A percentile compares a stretch with the other conserved stretches of the same genome.
Evolutionary conservation across 2,329 filamentous ascomycete species (phyloP).

Genomic region (Talaromyces sp.): DNA sequence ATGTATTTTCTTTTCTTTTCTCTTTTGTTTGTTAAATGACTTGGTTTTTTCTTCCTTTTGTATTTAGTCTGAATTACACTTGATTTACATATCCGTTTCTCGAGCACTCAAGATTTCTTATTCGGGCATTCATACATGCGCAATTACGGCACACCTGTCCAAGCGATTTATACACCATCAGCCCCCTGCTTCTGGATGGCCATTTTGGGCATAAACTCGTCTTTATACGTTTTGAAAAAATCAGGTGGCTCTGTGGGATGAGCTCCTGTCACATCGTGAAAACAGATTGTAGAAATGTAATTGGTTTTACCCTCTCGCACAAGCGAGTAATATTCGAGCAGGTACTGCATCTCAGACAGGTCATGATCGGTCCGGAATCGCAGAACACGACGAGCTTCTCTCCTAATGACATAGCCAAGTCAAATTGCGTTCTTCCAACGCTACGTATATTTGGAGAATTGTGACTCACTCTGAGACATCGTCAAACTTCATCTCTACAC

Average conservation of each 20-base stretch:
- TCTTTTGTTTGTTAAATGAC: neutral
- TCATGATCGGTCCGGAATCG: conserved; percentile 32
- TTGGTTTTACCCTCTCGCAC: conserved; percentile 52
- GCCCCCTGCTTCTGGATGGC: conserved; percentile 7
- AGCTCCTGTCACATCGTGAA: conserved; percentile 45
- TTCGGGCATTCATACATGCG: neutral
- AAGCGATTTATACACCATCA: conserved; percentile 2
- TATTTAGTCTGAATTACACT: neutral
- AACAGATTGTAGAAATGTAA: conserved; percentile 49
- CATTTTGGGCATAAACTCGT: conserved; percentile 27
- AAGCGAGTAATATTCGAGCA: conserved; percentile 50
- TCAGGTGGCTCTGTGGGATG: conserved; percentile 44
- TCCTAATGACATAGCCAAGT: conserved; percentile 11
- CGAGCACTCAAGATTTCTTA: neutral
- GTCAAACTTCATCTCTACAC: conserved; percentile 41
- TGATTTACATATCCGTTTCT: neutral
- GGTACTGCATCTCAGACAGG: conserved; percentile 41
- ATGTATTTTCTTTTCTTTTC: neutral
- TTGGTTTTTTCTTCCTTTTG: neutral
- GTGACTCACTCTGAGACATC: conserved; percentile 40
- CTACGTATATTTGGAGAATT: neutral
- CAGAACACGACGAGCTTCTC: conserved; percentile 33
- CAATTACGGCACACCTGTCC: neutral
- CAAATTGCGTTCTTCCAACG: neutral
- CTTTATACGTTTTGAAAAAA: conserved; percentile 46